Evolutionary conservation across 75 land plant genomes (phyloP), one percentile per base, ranked within the genome.

Genomic region (Larix kaempferi): DNA sequence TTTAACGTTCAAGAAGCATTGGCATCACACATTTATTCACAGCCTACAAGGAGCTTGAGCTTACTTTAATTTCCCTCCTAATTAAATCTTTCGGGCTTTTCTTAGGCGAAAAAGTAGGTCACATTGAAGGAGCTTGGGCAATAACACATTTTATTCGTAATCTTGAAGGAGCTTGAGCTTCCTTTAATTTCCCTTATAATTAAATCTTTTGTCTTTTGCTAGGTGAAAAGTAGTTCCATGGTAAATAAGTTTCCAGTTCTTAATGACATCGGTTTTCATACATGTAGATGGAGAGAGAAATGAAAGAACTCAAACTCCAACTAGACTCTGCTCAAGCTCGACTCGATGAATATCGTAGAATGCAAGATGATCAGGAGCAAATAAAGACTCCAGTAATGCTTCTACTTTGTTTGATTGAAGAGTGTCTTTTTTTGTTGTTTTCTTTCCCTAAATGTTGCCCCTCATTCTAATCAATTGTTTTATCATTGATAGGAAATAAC

Each of bases 231-330:
- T 29, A 29, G 33, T 29, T 29, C 33, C 33, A 1, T 29, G 33
- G 33, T 29, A 29, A 29, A 29, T 29, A 10, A 10, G 12, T 44
- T 44, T 44, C 5, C 49, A 44, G 49, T 44, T 44, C 7, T 44
- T 44, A 6, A 44, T 44, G 8, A 0, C 8, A 6, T 44, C 33
- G 1, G 49, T 49, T 58, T 25, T 27, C 65, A 62, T 62, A 8
- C 65, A 25, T 62, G 23, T 85, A 98, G 99, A 93, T 98, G 96
- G 94, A 95, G 76, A 81, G 73, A 72, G 96, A 95, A 76, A 87
- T 95, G 83, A 90, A 88, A 77, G 91, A 92, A 74, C 81, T 97
- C 17, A 88, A 82, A 66, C 74, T 78, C 21, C 91, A 94, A 84
- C 80, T 98, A 76, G 99, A 94, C 78, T 69, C 83, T 80, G 98